phyloP scores from a whole-genome alignment of 441 rosid species.

The Gossypium davidsonii region DNA sequence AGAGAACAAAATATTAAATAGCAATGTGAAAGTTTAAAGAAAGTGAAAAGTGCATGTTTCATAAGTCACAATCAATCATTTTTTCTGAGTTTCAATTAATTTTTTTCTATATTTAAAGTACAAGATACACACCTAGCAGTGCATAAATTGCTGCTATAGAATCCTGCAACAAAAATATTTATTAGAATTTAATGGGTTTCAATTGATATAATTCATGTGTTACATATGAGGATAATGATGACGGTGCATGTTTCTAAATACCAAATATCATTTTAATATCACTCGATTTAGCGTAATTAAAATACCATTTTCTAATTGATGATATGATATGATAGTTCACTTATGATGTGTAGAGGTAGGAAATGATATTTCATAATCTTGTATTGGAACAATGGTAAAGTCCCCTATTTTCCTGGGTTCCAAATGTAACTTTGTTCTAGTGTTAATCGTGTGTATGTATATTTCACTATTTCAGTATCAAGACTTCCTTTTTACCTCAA shows the following conservation, averaged over 20 bases:
- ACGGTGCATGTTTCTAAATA: background rate
- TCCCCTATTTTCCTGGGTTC: background rate
- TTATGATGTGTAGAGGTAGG: background rate
- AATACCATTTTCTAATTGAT: background rate
- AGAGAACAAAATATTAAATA: background rate
- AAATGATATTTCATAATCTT: background rate
- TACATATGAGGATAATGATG: background rate
- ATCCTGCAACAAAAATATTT: slow-evolving; percentile 45
- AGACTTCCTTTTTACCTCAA: too few relatives aligned
- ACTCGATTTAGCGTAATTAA: background rate
- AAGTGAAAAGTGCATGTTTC: background rate
- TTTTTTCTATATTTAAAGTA: background rate
- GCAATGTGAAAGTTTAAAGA: background rate
- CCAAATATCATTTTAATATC: background rate
- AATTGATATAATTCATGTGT: background rate
- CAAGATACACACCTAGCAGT: slow-evolving; percentile 42
- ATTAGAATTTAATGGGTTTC: slow-evolving; percentile 2
- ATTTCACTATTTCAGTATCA: background rate
- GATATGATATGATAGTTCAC: too few relatives aligned
- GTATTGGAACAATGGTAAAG: background rate
- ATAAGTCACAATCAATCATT: background rate
- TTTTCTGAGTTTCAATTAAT: background rate
- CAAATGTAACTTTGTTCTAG: background rate
- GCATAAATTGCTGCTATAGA: slow-evolving; percentile 53
- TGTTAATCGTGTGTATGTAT: too few relatives aligned